Conservation (phyloP, 352 stramenopile genomes). For the Pythium sp. region DNA sequence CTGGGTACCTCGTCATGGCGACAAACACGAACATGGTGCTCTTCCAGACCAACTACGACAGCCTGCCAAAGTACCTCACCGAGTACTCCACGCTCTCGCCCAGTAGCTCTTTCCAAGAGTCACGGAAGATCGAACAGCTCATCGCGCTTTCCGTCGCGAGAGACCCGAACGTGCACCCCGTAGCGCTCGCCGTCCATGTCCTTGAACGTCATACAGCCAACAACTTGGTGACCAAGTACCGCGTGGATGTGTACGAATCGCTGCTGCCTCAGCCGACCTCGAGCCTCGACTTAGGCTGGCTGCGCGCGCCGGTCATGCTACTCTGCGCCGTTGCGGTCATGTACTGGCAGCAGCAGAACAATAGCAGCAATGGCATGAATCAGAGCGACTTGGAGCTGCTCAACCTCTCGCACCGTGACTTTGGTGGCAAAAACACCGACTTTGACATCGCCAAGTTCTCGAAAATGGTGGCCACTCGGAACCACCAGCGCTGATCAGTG, state of each 20-base stretch:
- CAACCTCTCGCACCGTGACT: neutral
- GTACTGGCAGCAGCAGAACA: slow-evolving; percentile 37
- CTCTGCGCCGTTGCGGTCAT: slow-evolving; percentile 37
- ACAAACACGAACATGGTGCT: slow-evolving; percentile 21
- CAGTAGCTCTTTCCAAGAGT: neutral
- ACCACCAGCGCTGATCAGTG: neutral
- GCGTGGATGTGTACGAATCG: slow-evolving; percentile 26
- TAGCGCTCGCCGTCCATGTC: slow-evolving; percentile 10
- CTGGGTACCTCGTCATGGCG: slow-evolving; percentile 26
- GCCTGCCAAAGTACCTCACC: slow-evolving; percentile 19
- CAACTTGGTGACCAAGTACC: slow-evolving; percentile 2
- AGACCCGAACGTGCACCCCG: slow-evolving; percentile 17
- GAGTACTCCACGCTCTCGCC: slow-evolving; percentile 14
- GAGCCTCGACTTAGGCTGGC: slow-evolving; percentile 33
- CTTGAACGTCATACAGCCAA: neutral
- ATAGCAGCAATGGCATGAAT: neutral
- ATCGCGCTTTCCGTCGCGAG: slow-evolving; percentile 5
- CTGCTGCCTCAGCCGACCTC: slow-evolving; percentile 20
- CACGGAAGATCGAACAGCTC: neutral
- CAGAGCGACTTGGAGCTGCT: neutral
- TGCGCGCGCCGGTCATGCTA: slow-evolving; percentile 38
- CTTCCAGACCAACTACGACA: slow-evolving; percentile 19
- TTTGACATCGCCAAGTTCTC: slow-evolving; percentile 10
- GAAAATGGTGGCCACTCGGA: slow-evolving; percentile 12
- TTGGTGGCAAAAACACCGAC: neutral